A percentile compares a stretch with the other conserved stretches of the same genome.
phyloP scores from a whole-genome alignment of 139 green algal genomes.

The Yamagishiella unicocca region DNA sequence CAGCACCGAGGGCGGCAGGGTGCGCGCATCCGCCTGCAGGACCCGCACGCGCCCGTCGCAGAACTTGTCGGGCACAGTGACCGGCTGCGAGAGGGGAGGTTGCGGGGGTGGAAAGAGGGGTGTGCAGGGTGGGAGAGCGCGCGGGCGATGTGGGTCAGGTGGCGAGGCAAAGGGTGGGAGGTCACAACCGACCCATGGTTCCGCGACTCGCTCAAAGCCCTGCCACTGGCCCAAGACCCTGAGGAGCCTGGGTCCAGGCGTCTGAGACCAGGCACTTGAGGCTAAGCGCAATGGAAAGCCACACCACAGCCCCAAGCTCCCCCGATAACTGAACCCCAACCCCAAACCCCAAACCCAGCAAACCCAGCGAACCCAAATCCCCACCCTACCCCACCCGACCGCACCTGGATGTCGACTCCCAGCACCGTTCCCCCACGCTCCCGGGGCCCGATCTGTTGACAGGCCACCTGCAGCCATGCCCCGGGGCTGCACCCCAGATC shows the following conservation, averaged over 20 bases:
- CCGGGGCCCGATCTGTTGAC: slow-evolving; percentile 78
- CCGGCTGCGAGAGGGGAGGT: slow-evolving; percentile 56
- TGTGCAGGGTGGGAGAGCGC: too few species aligned
- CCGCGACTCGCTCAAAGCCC: too few species aligned
- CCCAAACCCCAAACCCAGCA: too few species aligned
- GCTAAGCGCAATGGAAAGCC: too few species aligned
- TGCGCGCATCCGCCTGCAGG: slow-evolving; percentile 76
- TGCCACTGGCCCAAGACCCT: too few species aligned
- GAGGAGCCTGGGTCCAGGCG: too few species aligned
- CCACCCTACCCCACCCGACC: neutral
- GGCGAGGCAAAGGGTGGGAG: too few species aligned
- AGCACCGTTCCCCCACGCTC: slow-evolving; percentile 77
- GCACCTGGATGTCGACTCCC: slow-evolving; percentile 81
- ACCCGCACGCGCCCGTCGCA: slow-evolving; percentile 80
- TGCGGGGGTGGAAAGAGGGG: neutral
- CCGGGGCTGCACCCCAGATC: slow-evolving; percentile 87
- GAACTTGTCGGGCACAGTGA: slow-evolving; percentile 60
- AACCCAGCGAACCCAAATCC: neutral
- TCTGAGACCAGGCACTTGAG: too few species aligned
- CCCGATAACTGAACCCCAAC: too few species aligned
- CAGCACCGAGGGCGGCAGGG: slow-evolving; percentile 68
- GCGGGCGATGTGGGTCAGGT: too few species aligned
- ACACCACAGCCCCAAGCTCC: too few species aligned
- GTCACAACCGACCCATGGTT: too few species aligned
- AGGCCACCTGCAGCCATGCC: slow-evolving; percentile 88